Percentiles rank a stretch among this genome's conserved stretches.
phyloP scores from a whole-genome alignment of 2,329 filamentous ascomycete species.

The Sporothrix euskadiensis region DNA sequence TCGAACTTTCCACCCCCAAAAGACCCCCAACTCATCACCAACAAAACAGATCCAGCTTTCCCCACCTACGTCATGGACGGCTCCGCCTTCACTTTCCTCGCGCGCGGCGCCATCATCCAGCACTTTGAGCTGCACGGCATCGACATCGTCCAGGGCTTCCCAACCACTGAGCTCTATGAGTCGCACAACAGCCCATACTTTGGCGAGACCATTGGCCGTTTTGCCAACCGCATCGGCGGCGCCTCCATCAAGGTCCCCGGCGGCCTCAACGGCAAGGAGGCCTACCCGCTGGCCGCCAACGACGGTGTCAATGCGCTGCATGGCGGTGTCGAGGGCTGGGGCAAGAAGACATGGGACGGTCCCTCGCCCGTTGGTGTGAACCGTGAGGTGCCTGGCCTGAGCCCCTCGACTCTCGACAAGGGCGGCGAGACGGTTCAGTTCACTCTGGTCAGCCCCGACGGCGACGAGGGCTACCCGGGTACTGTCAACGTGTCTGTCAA shows the following conservation, averaged over 20 bases:
- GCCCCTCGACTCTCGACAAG: slow-evolving; percentile 52
- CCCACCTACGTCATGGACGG: slow-evolving; percentile 45
- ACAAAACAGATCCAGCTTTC: background rate
- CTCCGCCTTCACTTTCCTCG: slow-evolving; percentile 65
- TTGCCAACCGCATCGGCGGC: slow-evolving; percentile 76
- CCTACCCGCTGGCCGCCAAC: slow-evolving; percentile 72
- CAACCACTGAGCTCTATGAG: slow-evolving; percentile 71
- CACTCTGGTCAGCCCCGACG: slow-evolving; percentile 68
- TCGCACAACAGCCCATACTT: slow-evolving; percentile 78
- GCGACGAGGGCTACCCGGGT: slow-evolving; percentile 88
- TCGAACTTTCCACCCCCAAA: slow-evolving; percentile 28
- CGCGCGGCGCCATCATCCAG: slow-evolving; percentile 77
- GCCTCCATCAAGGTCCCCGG: slow-evolving; percentile 59
- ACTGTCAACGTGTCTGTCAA: slow-evolving; percentile 74
- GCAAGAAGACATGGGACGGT: slow-evolving; percentile 74
- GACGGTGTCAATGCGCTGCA: slow-evolving; percentile 76
- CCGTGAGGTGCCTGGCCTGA: slow-evolving; percentile 47
- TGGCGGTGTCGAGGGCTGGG: slow-evolving; percentile 75
- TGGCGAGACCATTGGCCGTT: slow-evolving; percentile 87
- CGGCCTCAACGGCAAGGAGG: slow-evolving; percentile 65
- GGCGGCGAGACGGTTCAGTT: slow-evolving; percentile 69
- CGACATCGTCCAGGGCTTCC: slow-evolving; percentile 89
- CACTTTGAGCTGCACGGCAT: slow-evolving; percentile 72
- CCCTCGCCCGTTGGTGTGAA: slow-evolving; percentile 61
- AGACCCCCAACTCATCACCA: background rate